Evolutionary conservation across 768 basidiomycete species (phyloP).

Genomic region (Leucocoprinus birnbaumii): DNA sequence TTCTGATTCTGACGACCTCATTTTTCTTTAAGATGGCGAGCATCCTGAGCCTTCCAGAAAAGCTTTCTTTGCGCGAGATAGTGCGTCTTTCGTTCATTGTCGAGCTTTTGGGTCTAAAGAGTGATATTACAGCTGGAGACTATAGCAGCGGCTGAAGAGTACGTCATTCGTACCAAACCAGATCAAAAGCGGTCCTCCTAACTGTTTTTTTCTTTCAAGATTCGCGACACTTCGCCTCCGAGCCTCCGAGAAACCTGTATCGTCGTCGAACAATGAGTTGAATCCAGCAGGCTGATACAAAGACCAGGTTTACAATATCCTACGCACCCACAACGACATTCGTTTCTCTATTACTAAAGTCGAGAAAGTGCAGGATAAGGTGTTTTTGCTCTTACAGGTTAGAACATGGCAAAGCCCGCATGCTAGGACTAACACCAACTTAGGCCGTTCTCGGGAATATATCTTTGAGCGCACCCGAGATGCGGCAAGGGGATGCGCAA

Average conservation of each 20-base stretch:
- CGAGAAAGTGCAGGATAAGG: slow-evolving; percentile 72
- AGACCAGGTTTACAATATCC: slow-evolving; percentile 46
- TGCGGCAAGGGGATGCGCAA: slow-evolving; percentile 68
- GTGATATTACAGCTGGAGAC: slow-evolving; percentile 50
- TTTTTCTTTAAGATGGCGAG: slow-evolving; percentile 59
- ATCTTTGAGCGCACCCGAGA: slow-evolving; percentile 65
- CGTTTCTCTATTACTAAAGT: slow-evolving; percentile 73
- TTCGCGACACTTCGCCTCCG: slow-evolving; percentile 69
- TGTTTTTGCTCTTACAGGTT: slow-evolving; percentile 80
- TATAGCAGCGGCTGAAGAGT: slow-evolving; percentile 70
- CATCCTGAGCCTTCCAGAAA: slow-evolving; percentile 56
- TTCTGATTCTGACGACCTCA: too few relatives aligned
- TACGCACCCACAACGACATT: slow-evolving; percentile 73
- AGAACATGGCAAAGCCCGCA: neutral
- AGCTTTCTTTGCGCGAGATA: slow-evolving; percentile 60
- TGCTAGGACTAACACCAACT: neutral
- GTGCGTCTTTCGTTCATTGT: slow-evolving; percentile 36
- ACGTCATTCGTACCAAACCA: slow-evolving; percentile 14
- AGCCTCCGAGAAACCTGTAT: slow-evolving; percentile 71
- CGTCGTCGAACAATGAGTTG: neutral
- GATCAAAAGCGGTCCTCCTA: neutral
- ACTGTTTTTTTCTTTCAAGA: slow-evolving; percentile 34
- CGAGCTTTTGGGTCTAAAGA: neutral
- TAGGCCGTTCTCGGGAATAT: slow-evolving; percentile 75
- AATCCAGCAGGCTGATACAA: neutral